Evolutionary conservation across 2,329 filamentous ascomycete species (phyloP), one percentile per base, ranked within the genome.

Genomic region (Aspergillus costaricaensis): DNA sequence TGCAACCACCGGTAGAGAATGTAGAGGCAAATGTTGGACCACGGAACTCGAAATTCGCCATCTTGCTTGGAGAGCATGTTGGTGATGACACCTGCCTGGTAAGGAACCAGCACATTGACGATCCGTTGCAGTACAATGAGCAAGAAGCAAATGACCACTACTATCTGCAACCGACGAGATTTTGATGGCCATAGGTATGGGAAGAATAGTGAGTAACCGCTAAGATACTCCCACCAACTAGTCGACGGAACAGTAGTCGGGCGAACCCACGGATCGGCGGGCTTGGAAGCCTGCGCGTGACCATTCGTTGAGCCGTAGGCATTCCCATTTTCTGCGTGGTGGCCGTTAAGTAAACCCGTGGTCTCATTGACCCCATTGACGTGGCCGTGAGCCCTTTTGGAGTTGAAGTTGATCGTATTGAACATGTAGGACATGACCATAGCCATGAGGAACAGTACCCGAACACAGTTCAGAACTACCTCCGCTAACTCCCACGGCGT

Each of bases 181-280:
- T 94, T 94, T 70, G 88, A 90, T 0, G 95, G 95, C 95, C 95
- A 99, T 60, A 98, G 86, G 73, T 98, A 99, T 0, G 93, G 94
- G 74, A 98, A 96, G 78, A 99, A 96, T 55, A 97, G 82, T 12
- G 89, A 91, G 76, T 98, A 99, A 49, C 94, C 92, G 65, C 89
- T 88, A 62, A 97, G 81, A 75, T 99, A 99, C 73, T 98, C 93
- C 87, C 91, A 96, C 95, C 95, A 99, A 55, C 88, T 95, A 67
- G 91, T 92, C 67, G 91, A 90, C 2, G 92, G 93, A 8, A 92
- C 85, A 65, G 91, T 94, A 39, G 90, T 89, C 2, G 93, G 93
- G 67, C 94, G 89, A 75, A 96, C 96, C 82, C 96, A 98, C 5
- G 91, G 91, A 9, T 91, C 88, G 63, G 82, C 76, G 1, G 75